These are phyloP conservation scores for Lepidium aucheri DNA, from an alignment of 345 rosid genomes.

Conservation along the genomic window DNA sequence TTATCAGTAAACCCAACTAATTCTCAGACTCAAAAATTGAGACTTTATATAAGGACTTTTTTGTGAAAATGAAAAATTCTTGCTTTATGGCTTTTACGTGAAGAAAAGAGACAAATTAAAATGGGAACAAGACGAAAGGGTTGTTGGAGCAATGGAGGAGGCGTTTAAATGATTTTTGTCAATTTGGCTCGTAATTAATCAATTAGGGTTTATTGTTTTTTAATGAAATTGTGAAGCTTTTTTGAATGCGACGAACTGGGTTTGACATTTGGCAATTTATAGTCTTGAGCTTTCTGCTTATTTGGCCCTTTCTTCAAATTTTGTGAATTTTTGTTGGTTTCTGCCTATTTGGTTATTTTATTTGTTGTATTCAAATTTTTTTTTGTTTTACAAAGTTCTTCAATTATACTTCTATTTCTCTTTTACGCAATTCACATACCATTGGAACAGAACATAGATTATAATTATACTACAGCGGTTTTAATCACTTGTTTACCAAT, in stretches of 20 bases:
- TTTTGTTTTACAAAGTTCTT: neutral
- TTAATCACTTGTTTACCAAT: no score
- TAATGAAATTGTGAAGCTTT: neutral
- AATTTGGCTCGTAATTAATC: neutral
- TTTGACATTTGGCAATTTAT: constrained; percentile 18
- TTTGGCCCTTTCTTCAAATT: no score
- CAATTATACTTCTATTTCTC: no score
- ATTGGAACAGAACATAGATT: no score
- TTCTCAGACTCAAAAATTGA: neutral
- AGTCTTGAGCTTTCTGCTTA: no score
- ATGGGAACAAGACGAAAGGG: no score
- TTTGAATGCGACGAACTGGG: constrained; percentile 16
- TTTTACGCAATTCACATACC: no score
- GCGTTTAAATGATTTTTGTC: neutral
- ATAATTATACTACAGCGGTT: no score
- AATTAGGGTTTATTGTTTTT: neutral
- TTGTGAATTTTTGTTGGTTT: neutral
- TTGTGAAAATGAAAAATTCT: neutral
- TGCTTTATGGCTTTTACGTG: neutral
- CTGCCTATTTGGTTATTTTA: neutral
- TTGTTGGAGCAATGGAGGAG: constrained; percentile 18
- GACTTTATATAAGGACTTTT: constrained; percentile 2
- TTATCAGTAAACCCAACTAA: neutral
- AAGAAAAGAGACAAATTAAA: neutral
- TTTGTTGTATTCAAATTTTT: neutral